Evolutionary conservation across 306 rosid genomes (phyloP), one percentile per base, ranked within the genome.

Genomic region (Hippophae tibetana): DNA sequence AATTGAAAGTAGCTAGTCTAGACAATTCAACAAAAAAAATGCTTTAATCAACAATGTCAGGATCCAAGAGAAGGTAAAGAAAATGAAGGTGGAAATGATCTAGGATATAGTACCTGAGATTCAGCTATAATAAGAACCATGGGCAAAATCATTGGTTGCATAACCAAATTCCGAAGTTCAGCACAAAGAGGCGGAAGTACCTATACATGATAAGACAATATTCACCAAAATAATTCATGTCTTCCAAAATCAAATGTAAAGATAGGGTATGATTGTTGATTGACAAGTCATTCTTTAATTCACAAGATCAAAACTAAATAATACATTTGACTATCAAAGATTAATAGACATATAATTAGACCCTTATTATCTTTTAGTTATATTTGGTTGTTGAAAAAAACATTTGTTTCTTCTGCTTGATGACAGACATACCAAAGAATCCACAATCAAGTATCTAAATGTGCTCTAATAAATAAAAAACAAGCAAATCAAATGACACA

Each of bases 171-270:
- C 74, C 99, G 76, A 47, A 93, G 93, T 74, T 93, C 99, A 31
- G 99, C 99, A 75, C 99, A 93, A 68, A 93, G 99, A 54, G 99
- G 99, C 6, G 97, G 97, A 59, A 93, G 94, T 50, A 93, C 99
- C 99, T 93, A 48, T 76, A 71, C 56, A 69, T 47, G 48, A 76
- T 54, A 52, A 68, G 65, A 63, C 23, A 41, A 69, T 43, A 44
- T 43, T 76, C 25, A 66, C 43, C 7, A 11, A 7, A 31, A 45
- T 57, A 38, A 50, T 42, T 69, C 14, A 42, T 10, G 45, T 6
- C 41, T 10, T 56, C 61, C 42, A 49, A 63, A 31, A 31, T 49
- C 47, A 49, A 63, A 31, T 56, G 54, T 44, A 57, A 53, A 18
- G 13, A 58, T 23, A 48, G 9, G 47, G 9, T 42, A 63, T 10